A percentile compares a stretch with the other conserved stretches of the same genome.
Evolutionary conservation across 129 eudicot species (phyloP).

Genomic region (Gnaphalium uliginosum): DNA sequence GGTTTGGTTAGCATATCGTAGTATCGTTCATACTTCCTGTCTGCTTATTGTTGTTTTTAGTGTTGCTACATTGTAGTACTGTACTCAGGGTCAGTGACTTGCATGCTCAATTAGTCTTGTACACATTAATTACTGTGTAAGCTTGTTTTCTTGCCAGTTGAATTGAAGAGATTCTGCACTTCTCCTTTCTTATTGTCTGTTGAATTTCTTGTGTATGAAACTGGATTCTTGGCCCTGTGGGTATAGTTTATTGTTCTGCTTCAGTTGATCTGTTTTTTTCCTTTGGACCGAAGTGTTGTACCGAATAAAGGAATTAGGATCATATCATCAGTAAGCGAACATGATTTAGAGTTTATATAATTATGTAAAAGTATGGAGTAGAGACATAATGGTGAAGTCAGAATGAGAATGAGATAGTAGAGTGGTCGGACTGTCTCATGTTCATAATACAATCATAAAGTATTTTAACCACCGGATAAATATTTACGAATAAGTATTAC

Average conservation of each 20-base stretch:
- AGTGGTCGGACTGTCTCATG: neutral
- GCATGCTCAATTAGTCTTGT: neutral
- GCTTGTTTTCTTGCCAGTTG: neutral
- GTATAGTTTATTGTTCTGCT: neutral
- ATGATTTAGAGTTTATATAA: neutral
- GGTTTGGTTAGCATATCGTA: neutral
- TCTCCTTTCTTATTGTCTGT: too few species aligned
- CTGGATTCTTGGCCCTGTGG: neutral
- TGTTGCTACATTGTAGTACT: neutral
- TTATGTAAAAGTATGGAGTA: neutral
- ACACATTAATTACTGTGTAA: neutral
- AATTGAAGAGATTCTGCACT: too few species aligned
- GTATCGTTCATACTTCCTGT: conserved; percentile 1
- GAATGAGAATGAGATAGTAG: neutral
- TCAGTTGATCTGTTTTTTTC: neutral
- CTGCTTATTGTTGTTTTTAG: conserved; percentile 6
- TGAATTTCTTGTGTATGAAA: neutral
- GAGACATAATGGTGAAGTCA: conserved; percentile 1
- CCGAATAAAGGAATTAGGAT: neutral
- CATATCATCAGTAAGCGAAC: neutral
- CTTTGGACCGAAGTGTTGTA: neutral
- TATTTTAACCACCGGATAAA: neutral
- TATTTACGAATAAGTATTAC: neutral
- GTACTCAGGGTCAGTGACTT: neutral
- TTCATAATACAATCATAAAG: neutral